Evolutionary conservation across 805 yeast species (phyloP), one percentile per base, ranked within the genome.

Genomic region (Kodamaea neixiangensis): DNA sequence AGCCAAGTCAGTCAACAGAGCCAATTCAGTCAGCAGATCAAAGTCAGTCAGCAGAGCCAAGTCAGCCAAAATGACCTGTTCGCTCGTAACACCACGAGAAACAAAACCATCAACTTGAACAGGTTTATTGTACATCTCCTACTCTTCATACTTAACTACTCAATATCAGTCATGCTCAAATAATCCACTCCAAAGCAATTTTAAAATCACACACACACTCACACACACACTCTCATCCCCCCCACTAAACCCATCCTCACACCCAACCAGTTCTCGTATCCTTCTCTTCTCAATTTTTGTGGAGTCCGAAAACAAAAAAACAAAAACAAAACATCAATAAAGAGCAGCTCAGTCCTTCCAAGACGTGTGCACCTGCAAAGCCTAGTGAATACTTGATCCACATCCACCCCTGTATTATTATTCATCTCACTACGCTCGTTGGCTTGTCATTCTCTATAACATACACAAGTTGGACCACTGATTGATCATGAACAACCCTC

Each of bases 401-500:
- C 31, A 25, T 25, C 31, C 31, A 3, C 31, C 31, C 7, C 31
- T 25, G 31, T 25, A 25, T 25, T 25, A 25, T 25, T 25, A 25
- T 25, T 25, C 10, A 25, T 9, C 31, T 25, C 31, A 25, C 31
- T 25, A 25, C 31, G 31, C 31, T 25, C 10, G 31, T 25, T 25
- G 31, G 31, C 31, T 25, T 25, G 31, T 25, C 31, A 9, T 25
- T 25, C 31, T 25, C 31, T 25, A 25, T 25, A 25, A 25, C 31
- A 22, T 9, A 25, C 11, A 9, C 31, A 25, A 25, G 31, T 25
- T 25, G 31, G 31, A 9, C 11, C 11, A 25, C 31, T 25, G 31
- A 25, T 25, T 25, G 31, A 35, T 33, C 40, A 47, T 47, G 49
- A 47, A 38, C 34, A 47, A 45, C 37, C 44, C 35, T 29, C 54